phyloP scores from a whole-genome alignment of 164 flowering plant species.

The Magnolia kwangsiensis region DNA sequence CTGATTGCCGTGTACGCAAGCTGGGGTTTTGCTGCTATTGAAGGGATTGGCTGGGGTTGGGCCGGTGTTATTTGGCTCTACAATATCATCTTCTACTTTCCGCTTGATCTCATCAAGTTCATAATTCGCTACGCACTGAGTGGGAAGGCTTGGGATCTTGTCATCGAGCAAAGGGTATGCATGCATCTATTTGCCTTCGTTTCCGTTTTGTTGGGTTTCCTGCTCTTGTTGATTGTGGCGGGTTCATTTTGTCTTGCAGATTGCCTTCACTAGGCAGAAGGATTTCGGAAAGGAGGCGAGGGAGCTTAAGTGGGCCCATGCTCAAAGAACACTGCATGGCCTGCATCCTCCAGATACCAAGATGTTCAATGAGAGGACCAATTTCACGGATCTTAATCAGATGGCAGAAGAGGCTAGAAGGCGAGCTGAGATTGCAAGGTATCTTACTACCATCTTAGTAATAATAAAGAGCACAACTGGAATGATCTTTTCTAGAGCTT shows the following conservation, averaged over 20 bases:
- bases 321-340: constrained; percentile 89
- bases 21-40: constrained; percentile 84
- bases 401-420: constrained; percentile 87
- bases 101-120: constrained; percentile 82
- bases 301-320: constrained; percentile 93
- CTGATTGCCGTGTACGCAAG: constrained; percentile 86
- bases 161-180: constrained; percentile 80
- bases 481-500: too few species aligned
- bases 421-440: constrained; percentile 86
- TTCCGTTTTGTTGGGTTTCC: neutral
- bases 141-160: constrained; percentile 90
- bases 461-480: neutral
- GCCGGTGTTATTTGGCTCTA: constrained; percentile 92
- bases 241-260: constrained; percentile 35
- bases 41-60: constrained; percentile 99
- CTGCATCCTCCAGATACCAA: constrained; percentile 76
- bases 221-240: neutral
- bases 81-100: constrained; percentile 63
- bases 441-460: neutral
- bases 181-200: neutral
- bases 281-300: constrained; percentile 86
- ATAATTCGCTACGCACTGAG: constrained; percentile 62
- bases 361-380: constrained; percentile 59
- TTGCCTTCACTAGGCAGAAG: constrained; percentile 87
- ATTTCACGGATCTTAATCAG: constrained; percentile 42